Conservation (phyloP, 2,329 filamentous ascomycete species). For the Pseudogymnoascus verrucosus region DNA sequence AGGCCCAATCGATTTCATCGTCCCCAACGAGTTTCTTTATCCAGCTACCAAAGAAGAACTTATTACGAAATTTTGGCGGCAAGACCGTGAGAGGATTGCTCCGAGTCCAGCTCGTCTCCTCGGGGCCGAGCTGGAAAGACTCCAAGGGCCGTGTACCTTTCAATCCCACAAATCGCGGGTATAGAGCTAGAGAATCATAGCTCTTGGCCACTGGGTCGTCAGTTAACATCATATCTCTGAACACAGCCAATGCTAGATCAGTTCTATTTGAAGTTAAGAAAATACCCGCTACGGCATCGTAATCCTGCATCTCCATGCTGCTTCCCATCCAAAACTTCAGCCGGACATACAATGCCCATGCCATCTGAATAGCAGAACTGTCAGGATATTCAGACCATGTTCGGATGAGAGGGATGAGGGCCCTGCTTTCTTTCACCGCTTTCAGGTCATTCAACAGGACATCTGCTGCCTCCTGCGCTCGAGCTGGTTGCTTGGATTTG, state of each 20-base stretch:
- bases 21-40: slow-evolving; percentile 73
- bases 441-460: slow-evolving; percentile 39
- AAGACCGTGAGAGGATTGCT: slow-evolving; percentile 36
- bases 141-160: slow-evolving; percentile 12
- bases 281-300: slow-evolving; percentile 63
- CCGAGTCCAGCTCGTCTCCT: slow-evolving; percentile 29
- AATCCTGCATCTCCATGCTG: slow-evolving; percentile 62
- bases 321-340: slow-evolving; percentile 53
- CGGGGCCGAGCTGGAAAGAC: slow-evolving; percentile 16
- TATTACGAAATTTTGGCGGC: slow-evolving; percentile 52
- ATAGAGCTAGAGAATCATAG: slow-evolving; percentile 21
- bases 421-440: slow-evolving; percentile 42
- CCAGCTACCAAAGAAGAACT: slow-evolving; percentile 84
- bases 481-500: slow-evolving; percentile 46
- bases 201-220: slow-evolving; percentile 11
- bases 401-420: slow-evolving; percentile 61
- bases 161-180: slow-evolving; percentile 12
- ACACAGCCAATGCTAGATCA: slow-evolving; percentile 64
- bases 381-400: slow-evolving; percentile 47
- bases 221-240: slow-evolving; percentile 75
- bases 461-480: slow-evolving; percentile 49
- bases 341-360: slow-evolving; percentile 60
- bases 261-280: slow-evolving; percentile 60
- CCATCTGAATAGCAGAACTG: slow-evolving; percentile 42
- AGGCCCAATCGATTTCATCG: slow-evolving; percentile 61